These are phyloP conservation scores for Yamagishiella unicocca DNA, from an alignment of 139 green algal species.

Conservation along the genomic window DNA sequence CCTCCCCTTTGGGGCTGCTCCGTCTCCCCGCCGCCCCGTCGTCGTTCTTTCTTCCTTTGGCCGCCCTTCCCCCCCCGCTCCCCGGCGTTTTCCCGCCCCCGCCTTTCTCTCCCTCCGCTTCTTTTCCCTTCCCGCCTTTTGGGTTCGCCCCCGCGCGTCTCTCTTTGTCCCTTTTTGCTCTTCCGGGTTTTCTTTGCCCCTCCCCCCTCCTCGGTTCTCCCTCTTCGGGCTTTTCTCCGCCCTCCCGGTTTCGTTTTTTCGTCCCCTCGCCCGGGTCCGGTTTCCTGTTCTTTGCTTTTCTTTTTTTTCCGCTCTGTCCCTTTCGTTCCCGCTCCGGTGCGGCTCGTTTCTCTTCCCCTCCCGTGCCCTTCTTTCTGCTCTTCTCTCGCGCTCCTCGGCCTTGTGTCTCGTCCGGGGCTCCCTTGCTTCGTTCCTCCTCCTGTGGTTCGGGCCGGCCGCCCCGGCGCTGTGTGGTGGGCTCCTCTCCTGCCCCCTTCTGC, in stretches of 20 bases:
- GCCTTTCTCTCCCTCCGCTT: neutral
- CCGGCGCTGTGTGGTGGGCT: neutral
- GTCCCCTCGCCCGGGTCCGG: neutral
- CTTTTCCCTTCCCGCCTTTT: neutral
- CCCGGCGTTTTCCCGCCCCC: no score
- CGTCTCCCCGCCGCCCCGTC: neutral
- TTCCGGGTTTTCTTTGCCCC: neutral
- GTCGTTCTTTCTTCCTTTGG: neutral
- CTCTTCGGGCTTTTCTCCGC: neutral
- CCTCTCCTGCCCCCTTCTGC: neutral
- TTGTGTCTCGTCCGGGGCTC: neutral
- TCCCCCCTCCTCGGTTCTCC: neutral
- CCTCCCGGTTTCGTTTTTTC: neutral
- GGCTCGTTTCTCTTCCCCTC: neutral
- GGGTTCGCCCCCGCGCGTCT: neutral
- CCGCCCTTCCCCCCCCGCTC: neutral
- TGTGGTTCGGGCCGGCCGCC: neutral
- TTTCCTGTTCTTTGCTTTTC: neutral
- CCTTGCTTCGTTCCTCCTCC: neutral
- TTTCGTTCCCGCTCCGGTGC: neutral
- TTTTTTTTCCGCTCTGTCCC: neutral
- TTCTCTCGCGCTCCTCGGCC: neutral
- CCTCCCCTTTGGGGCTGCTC: neutral
- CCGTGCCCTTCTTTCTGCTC: neutral
- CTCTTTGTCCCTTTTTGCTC: neutral